These are phyloP conservation scores for Epichloe scottii DNA, from an alignment of 2,329 filamentous ascomycete species.

Conservation along the genomic window DNA sequence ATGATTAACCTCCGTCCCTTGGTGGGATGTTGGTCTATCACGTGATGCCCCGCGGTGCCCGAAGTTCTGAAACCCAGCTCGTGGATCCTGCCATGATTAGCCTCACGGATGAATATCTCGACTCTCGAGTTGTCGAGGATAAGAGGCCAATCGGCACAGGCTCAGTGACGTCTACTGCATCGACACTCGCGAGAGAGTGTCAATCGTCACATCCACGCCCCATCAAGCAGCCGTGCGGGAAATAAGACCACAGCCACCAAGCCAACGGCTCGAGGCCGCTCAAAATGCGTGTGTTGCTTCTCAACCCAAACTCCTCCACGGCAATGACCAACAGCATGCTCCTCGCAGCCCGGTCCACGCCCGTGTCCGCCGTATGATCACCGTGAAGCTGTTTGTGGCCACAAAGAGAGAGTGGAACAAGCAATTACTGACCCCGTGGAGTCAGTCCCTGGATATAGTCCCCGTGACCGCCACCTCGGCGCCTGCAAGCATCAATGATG, in stretches of 20 bases:
- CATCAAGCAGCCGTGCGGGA: too few relatives aligned
- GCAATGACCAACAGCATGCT: slow-evolving; percentile 58
- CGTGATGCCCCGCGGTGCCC: slow-evolving; percentile 24
- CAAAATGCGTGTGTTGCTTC: slow-evolving; percentile 42
- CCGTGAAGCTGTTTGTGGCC: too few relatives aligned
- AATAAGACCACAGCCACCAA: too few relatives aligned
- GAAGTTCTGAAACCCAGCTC: not conserved
- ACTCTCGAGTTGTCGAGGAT: too few relatives aligned
- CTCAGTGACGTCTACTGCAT: too few relatives aligned
- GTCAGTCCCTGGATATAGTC: slow-evolving; percentile 38
- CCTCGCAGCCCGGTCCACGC: slow-evolving; percentile 8
- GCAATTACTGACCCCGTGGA: slow-evolving; percentile 12
- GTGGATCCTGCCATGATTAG: too few relatives aligned
- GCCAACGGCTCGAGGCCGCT: too few relatives aligned
- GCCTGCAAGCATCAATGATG: slow-evolving; percentile 68
- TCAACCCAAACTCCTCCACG: slow-evolving; percentile 68
- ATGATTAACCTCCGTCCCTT: not conserved
- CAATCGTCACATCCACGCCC: too few relatives aligned
- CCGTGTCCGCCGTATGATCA: slow-evolving; percentile 16
- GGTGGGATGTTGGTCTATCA: slow-evolving; percentile 12
- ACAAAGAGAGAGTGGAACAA: not conserved
- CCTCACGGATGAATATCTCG: too few relatives aligned
- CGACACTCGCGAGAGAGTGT: too few relatives aligned
- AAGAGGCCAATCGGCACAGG: too few relatives aligned
- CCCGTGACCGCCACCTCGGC: slow-evolving; percentile 57